Conservation (phyloP, 495 filamentous ascomycete genomes). For the Penicillium psychrofluorescens region DNA sequence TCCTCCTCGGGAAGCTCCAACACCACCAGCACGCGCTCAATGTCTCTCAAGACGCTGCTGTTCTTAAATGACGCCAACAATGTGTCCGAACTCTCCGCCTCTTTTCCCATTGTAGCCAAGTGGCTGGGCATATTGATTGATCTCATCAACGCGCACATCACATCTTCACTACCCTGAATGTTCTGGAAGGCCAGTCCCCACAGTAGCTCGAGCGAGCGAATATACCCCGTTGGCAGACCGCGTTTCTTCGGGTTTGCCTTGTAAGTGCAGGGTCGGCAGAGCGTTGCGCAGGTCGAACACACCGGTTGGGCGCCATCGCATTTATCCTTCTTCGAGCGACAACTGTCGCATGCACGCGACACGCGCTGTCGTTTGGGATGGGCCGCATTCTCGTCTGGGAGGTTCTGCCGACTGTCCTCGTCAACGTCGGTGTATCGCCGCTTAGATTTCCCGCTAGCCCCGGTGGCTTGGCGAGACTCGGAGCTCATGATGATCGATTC, state of each 20-base stretch:
- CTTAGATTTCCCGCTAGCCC: constrained; percentile 26
- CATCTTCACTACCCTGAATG: constrained; percentile 38
- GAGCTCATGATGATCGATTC: constrained; percentile 36
- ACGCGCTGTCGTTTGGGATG: constrained; percentile 43
- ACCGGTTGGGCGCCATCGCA: constrained; percentile 58
- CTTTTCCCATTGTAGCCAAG: constrained; percentile 37
- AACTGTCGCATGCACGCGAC: constrained; percentile 62
- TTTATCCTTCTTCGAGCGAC: constrained; percentile 57
- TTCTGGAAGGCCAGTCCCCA: constrained; percentile 36
- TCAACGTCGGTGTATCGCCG: constrained; percentile 26
- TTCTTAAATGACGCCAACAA: constrained; percentile 49
- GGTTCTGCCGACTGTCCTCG: constrained; percentile 20
- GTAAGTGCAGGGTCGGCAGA: constrained; percentile 58
- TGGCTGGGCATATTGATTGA: constrained; percentile 34
- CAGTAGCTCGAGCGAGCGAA: constrained; percentile 31
- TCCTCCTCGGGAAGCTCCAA: constrained; percentile 37
- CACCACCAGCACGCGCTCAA: constrained; percentile 43
- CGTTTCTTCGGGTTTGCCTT: constrained; percentile 63
- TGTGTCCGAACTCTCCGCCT: constrained; percentile 35
- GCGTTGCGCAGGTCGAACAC: constrained; percentile 56
- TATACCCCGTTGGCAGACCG: constrained; percentile 42
- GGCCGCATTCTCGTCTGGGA: constrained; percentile 18
- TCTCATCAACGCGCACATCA: constrained; percentile 32
- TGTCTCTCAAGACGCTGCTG: constrained; percentile 42
- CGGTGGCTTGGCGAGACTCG: constrained; percentile 31